These are phyloP conservation scores for Anaeromyces robustus DNA, from an alignment of 192 early-diverging fungal species.

Conservation along the genomic window DNA sequence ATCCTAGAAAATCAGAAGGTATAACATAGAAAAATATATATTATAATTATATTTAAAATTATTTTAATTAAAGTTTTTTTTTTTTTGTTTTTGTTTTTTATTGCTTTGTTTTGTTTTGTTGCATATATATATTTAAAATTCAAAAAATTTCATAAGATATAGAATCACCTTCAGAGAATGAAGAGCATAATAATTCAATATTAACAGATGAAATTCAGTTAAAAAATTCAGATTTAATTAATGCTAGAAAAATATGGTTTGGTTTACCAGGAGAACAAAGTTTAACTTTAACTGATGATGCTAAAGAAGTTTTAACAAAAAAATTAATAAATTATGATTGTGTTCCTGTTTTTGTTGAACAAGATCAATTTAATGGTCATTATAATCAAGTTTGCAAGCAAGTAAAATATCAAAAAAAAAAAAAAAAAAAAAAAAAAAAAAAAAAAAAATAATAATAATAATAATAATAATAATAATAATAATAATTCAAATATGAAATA, in stretches of 20 bases:
- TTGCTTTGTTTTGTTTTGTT: too few relatives aligned
- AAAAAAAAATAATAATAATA: too few relatives aligned
- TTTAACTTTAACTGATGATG: constrained; percentile 42
- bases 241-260: constrained; percentile 16
- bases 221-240: background rate
- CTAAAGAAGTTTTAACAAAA: constrained; percentile 33
- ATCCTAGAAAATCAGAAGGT: constrained; percentile 52
- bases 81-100: too few relatives aligned
- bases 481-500: too few relatives aligned
- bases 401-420: too few relatives aligned
- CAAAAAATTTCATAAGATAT: background rate
- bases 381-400: constrained; percentile 93
- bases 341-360: constrained; percentile 63
- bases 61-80: too few relatives aligned
- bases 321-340: constrained; percentile 51
- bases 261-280: constrained; percentile 60
- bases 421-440: too few relatives aligned
- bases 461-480: too few relatives aligned
- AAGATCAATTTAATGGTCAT: constrained; percentile 75
- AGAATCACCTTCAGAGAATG: background rate
- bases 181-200: background rate
- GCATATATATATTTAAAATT: too few relatives aligned
- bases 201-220: background rate
- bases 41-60: too few relatives aligned
- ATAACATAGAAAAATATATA: constrained; percentile 3